Base-by-base conservation (phyloP, 2,329 filamentous ascomycete genomes). In the Colletotrichum aenigma region DNA sequence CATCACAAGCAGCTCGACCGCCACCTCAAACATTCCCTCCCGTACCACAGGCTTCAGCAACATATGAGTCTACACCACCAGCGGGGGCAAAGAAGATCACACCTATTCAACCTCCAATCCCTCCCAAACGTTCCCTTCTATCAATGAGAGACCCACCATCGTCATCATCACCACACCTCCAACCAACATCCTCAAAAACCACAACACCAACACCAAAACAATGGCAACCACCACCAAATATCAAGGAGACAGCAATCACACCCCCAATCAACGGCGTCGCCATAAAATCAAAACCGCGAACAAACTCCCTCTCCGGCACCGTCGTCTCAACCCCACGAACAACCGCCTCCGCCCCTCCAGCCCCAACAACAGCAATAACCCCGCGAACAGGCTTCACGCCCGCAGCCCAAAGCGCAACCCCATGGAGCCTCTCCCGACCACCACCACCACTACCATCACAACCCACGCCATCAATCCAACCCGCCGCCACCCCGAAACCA, bases 341-440 rank as follows among this genome's bases (percentile, higher is more conserved):
- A 18, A 26, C 24, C 61, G 36, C 32, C 61, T 38, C 71, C 7
- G 38, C 38, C 18, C 38, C 38, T 48, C 58, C 58, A 12, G 18
- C 26, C 6, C 12, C 24, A 7, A 38, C n/a, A 28, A 5, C 18
- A 10, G 12, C 32, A 6, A 16, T 18, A 18, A 56, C 34, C 13
- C 75, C 64, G 16, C 26, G 58, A n/a, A 64, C 67, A 16, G 28
- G 66, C 62, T 75, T 75, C 72, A 75, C 56, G 1, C 75, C 75
- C 4, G 58, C 76, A 10, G 58, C 30, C 18, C 34, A 68, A 10
- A 58, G 32, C 48, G 55, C 38, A 4, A 65, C 52, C 13, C 72
- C 75, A 1, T 68, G 75, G 71, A 55, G 24, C 30, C 13, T 61
- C 13, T 60, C 69, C 6, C 30, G 21, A n/a, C 38, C 30, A 9